These are phyloP conservation scores for Backusella luteola DNA, from an alignment of 192 early-diverging fungal genomes.

Conservation along the genomic window DNA sequence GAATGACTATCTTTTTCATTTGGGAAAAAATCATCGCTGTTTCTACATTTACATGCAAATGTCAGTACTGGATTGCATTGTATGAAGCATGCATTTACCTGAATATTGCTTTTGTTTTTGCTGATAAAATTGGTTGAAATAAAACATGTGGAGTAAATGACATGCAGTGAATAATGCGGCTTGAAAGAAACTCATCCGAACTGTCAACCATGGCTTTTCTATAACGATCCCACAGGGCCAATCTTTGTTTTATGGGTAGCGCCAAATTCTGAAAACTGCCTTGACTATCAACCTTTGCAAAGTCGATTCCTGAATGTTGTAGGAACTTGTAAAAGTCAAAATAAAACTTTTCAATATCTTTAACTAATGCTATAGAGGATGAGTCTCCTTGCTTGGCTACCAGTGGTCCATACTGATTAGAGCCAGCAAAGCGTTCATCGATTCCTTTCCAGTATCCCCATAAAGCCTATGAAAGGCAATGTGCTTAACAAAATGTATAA, in stretches of 20 bases:
- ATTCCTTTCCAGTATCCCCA: constrained; percentile 63
- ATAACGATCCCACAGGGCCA: constrained; percentile 37
- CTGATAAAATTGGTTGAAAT: constrained; percentile 19
- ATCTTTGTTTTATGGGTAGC: background rate
- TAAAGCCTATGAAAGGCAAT: constrained; percentile 23
- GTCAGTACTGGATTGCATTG: no score
- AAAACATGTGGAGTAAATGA: constrained; percentile 46
- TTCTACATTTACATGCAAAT: constrained; percentile 30
- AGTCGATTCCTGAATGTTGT: constrained; percentile 38
- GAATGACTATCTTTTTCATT: constrained; percentile 42
- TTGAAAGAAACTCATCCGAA: constrained; percentile 39
- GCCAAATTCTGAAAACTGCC: constrained; percentile 45
- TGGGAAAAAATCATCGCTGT: constrained; percentile 59
- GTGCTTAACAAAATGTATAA: background rate
- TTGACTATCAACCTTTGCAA: constrained; percentile 60
- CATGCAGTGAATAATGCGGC: constrained; percentile 54
- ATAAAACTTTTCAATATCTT: constrained; percentile 39
- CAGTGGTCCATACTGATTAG: background rate
- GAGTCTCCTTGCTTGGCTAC: background rate
- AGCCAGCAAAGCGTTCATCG: constrained; percentile 28
- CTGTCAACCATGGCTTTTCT: constrained; percentile 40
- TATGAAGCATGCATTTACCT: background rate
- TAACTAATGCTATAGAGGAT: constrained; percentile 15
- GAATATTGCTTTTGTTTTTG: constrained; percentile 10
- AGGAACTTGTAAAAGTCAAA: constrained; percentile 52